Evolutionary conservation across 2,329 filamentous ascomycete genomes (phyloP).

Genomic region (Exophiala sp.): DNA sequence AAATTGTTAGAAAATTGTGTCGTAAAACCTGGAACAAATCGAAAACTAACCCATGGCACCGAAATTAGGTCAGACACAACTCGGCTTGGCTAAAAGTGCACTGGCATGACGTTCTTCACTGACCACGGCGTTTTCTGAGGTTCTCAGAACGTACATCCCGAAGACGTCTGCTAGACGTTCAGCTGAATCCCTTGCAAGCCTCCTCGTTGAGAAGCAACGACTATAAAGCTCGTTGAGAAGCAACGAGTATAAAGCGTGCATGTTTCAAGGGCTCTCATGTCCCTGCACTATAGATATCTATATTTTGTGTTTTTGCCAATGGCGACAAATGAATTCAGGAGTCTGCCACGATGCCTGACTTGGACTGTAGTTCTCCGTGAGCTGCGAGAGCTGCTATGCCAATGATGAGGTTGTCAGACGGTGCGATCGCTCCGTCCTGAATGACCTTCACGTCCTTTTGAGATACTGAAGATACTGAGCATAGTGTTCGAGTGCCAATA

Average conservation of each 20-base stretch:
- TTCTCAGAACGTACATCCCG: too few species aligned
- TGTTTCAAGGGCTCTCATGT: too few species aligned
- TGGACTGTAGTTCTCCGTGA: not conserved
- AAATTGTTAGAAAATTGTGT: too few species aligned
- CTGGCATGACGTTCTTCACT: too few species aligned
- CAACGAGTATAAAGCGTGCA: not conserved
- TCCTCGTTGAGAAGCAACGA: not conserved
- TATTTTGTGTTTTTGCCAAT: conserved; percentile 4
- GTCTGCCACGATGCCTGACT: not conserved
- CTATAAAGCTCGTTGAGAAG: too few species aligned
- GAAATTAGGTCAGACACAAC: too few species aligned
- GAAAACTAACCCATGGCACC: too few species aligned
- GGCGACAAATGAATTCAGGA: not conserved
- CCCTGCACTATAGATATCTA: not conserved
- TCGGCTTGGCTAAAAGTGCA: too few species aligned
- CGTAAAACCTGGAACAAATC: too few species aligned
- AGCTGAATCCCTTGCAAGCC: too few species aligned
- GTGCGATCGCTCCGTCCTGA: not conserved
- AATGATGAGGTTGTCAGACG: conserved; percentile 4
- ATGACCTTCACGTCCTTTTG: conserved; percentile 2
- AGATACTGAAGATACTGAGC: not conserved
- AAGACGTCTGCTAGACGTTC: too few species aligned
- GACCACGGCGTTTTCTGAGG: too few species aligned
- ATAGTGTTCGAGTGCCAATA: conserved; percentile 3
- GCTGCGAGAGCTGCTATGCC: conserved; percentile 1